Conservation (phyloP, 2,329 filamentous ascomycete species). For the Aspergillus cejpii region DNA sequence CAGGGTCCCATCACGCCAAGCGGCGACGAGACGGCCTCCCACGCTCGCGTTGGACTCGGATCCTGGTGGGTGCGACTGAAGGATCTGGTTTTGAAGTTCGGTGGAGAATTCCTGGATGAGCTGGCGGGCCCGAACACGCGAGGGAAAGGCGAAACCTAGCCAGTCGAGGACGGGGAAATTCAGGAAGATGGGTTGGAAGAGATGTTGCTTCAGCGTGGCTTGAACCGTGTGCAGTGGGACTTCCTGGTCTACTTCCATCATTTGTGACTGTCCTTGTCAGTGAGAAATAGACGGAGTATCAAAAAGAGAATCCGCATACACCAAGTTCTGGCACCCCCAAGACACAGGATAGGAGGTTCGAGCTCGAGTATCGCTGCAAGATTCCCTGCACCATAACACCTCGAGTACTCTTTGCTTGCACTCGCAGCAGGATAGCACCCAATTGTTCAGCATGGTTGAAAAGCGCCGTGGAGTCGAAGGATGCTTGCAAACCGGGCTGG, state of each 20-base stretch:
- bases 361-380: conserved; percentile 6
- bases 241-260: too few relatives aligned
- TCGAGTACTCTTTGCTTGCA: too few relatives aligned
- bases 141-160: conserved; percentile 15
- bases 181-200: conserved; percentile 33
- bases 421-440: too few relatives aligned
- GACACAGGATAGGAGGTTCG: conserved; percentile 1
- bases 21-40: conserved; percentile 1
- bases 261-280: too few relatives aligned
- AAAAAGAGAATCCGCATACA: too few relatives aligned
- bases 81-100: too few relatives aligned
- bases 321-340: too few relatives aligned
- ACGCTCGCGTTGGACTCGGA: background rate
- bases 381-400: conserved; percentile 7
- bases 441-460: too few relatives aligned
- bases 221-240: conserved; percentile 7
- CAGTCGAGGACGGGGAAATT: conserved; percentile 32
- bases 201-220: conserved; percentile 23
- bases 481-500: conserved; percentile 27
- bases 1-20: conserved; percentile 13
- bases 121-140: conserved; percentile 20
- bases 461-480: too few relatives aligned
- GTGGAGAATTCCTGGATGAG: conserved; percentile 12
- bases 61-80: too few relatives aligned
- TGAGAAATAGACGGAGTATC: too few relatives aligned